Evolutionary conservation across 805 yeast species (phyloP), one percentile per base, ranked within the genome.

Genomic region (Monosporozyma unispora): DNA sequence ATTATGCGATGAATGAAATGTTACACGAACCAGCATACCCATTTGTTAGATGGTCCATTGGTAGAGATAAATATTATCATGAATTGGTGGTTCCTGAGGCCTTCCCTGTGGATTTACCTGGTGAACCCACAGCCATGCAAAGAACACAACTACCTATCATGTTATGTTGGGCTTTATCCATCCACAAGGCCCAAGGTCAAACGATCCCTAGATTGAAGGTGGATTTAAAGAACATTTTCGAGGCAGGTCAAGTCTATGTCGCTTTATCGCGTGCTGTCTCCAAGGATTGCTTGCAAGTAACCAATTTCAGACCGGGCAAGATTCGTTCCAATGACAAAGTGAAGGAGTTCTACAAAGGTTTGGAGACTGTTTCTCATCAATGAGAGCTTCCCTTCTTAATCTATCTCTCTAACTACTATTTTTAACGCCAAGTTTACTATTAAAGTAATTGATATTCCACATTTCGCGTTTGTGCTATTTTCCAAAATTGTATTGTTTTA

Each of bases 121-220:
- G 64, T 42, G 61, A 60, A 10, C 57, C 58, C 41, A 54, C 61
- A 2, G 64, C 63, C 7, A 48, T 74, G 8, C 63, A 63, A 7
- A 71, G 90, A 59, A 61, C 54, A 0, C 95, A 86, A 60, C 56
- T 84, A 2, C 95, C 95, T 0, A 68, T 86, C 28, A 70, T 84
- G 50, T 67, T 86, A 35, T 81, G 93, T 22, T 86, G 93, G 93
- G 89, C 95, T 0, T 64, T 86, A 56, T 86, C 93, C 0, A 86
- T 86, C 46, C 95, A 86, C 61, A 86, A 86, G 62, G 79, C 93
- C 0, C 95, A 86, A 62, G 95, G 95, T 2, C 95, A 86, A 67
- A 84, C 95, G 0, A 73, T 86, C 43, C 80, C 78, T 40, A 65
- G 87, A 53, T 81, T 86, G 3, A 79, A 77, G 53, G 87, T 86